Evolutionary conservation across 352 stramenopile species (phyloP), one percentile per base, ranked within the genome.

Genomic region (Hyaloperonospora arabidopsidis): DNA sequence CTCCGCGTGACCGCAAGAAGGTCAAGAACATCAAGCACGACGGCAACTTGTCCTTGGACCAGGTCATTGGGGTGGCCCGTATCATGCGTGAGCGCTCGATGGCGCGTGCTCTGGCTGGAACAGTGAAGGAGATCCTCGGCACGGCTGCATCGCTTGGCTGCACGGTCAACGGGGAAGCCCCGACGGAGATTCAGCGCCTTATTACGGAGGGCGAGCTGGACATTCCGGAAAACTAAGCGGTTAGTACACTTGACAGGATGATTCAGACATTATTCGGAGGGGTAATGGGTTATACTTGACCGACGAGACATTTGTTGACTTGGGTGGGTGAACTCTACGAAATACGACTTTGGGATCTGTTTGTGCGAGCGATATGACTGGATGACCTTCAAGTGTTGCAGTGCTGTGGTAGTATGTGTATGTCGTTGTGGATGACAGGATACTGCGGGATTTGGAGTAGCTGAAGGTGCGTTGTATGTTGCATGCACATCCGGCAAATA

Each of bases 1-100:
- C 97, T 44, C 86, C 93, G 49, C 93, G 97, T 75, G 97, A 99
- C 82, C 86, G 97, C 71, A 99, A 99, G 81, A 99, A 98, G 84
- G 86, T 96, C 17, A 99, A 99, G 93, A 90, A 95, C 81, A 93
- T 99, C 78, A 98, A 98, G 81, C 97, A 99, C 90, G 93, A 98
- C 72, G 97, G 97, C 71, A 99, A 99, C 95, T 70, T 99, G 54
- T 99, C 97, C 54, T 80, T 99, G 34, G 97, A 99, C 81, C 87
- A 98, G 76, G 85, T 99, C 40, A 98, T 99, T 64, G 84, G 97
- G 59, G 97, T 99, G 68, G 97, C 97, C 52, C 88, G 96, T 66
- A 83, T 95, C 64, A 99, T 99, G 94, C 87, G 96, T 39, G 84
- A 96, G 59, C 93, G 96, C 62, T 99, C 95, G 41, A 98, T 98